These are phyloP conservation scores for Colletotrichum tropicale DNA, from an alignment of 2,329 filamentous ascomycete species.

Conservation along the genomic window DNA sequence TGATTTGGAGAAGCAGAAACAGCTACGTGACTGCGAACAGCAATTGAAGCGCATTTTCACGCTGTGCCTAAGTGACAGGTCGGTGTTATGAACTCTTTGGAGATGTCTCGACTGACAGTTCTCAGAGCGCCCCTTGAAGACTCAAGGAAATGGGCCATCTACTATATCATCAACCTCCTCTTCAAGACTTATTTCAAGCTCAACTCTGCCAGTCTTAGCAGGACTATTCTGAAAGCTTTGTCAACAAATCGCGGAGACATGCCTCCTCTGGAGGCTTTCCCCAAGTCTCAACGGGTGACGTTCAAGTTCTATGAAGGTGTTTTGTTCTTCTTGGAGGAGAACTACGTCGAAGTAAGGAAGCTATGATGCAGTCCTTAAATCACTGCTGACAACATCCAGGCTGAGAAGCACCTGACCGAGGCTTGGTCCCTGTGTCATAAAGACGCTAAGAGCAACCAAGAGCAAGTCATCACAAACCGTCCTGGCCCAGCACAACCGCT, in stretches of 20 bases:
- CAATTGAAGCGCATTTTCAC: conserved; percentile 93
- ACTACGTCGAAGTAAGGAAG: conserved; percentile 73
- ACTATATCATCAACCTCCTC: conserved; percentile 90
- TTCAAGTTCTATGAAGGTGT: conserved; percentile 97
- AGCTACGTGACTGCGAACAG: conserved; percentile 88
- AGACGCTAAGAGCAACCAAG: conserved; percentile 74
- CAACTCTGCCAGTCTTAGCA: conserved; percentile 86
- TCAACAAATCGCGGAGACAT: conserved; percentile 80
- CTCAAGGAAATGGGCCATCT: conserved; percentile 97
- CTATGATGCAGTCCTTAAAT: no score
- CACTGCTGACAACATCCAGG: conserved; percentile 47
- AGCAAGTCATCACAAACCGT: conserved; percentile 58
- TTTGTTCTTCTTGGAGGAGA: conserved; percentile 91
- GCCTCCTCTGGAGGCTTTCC: conserved; percentile 79
- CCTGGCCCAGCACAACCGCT: not conserved
- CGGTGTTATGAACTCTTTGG: conserved; percentile 18
- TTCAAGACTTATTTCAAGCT: conserved; percentile 99
- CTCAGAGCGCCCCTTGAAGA: conserved; percentile 79
- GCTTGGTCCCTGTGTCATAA: conserved; percentile 85
- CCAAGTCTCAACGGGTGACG: conserved; percentile 88
- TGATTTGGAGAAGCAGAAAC: conserved; percentile 78
- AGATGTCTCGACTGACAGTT: conserved; percentile 22
- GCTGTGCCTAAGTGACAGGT: conserved; percentile 89
- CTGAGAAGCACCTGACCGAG: conserved; percentile 78
- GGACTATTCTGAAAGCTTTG: conserved; percentile 86